Base-by-base conservation (phyloP, 306 rosid species). In the Hylodesmum podocarpum region DNA sequence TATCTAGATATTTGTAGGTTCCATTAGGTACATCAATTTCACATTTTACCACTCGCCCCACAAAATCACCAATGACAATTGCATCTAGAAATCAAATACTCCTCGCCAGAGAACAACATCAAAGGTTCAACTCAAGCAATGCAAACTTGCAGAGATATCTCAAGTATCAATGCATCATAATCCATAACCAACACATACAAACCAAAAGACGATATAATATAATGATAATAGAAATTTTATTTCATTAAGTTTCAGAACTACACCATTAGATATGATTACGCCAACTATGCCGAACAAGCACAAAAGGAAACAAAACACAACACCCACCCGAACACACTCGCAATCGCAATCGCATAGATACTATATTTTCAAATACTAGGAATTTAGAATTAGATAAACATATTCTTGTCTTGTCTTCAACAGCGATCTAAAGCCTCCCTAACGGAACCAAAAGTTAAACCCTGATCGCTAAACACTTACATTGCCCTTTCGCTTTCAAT, bases 181-280 rank as follows among this genome's bases (percentile, higher is more conserved):
- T n/a, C n/a, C n/a, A 54, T 39, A 22, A 11, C 19, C 59, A 8
- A 34, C 12, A 25, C 11, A 25, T n/a, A 59, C 5, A 1, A 54
- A 10, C 18, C 29, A 53, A 53, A 15, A 22, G 31, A 53, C 31
- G n/a, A 3, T 2, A 53, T 9, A 28, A 4, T 40, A 71, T 28
- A 22, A 40, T 15, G 58, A 16, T 13, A 19, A 25, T 5, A 10
- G 29, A 46, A 74, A 40, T 25, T 65, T 75, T 37, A 75, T 70
- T 79, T 43, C 43, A 79, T 36, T 10, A 47, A 53, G 43, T 59
- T 51, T 25, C 72, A 53, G 29, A 83, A 59, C 50, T 79, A 73
- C 83, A 66, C 43, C 25, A 3, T 15, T 8, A n/a, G n/a, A 36
- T 4, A 53, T 8, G 40, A 57, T 12, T 27, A 53, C 14, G 18